Conservation (phyloP, 23 red algal genomes). For the Agarophyton chilense region DNA sequence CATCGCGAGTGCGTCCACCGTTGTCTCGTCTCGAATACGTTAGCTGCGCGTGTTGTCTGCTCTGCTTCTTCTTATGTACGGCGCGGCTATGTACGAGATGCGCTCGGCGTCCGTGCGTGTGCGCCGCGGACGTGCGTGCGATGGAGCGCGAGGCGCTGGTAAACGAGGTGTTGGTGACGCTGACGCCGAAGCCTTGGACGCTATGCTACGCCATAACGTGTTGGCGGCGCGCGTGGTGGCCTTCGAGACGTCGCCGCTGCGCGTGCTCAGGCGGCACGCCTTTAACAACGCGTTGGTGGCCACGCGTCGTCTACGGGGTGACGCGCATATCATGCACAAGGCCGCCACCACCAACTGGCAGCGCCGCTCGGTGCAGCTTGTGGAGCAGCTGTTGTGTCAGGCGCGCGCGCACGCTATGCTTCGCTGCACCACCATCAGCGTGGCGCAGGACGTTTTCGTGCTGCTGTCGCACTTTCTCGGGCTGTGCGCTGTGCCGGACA, state of each 20-base stretch:
- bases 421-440: not conserved
- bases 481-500: slow-evolving; percentile 10
- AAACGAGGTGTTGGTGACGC: too few species aligned
- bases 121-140: not conserved
- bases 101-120: slow-evolving; percentile 15
- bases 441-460: slow-evolving; percentile 25
- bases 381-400: not conserved
- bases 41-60: too few species aligned
- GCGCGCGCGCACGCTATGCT: not conserved
- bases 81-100: slow-evolving; percentile 18
- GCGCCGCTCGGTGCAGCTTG: not conserved
- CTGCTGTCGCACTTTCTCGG: slow-evolving; percentile 19
- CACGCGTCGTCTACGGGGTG: not conserved
- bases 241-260: slow-evolving; percentile 5
- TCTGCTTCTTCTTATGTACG: too few species aligned
- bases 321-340: not conserved
- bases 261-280: not conserved
- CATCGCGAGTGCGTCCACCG: too few species aligned
- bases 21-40: too few species aligned
- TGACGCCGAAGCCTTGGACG: not conserved
- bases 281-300: slow-evolving; percentile 17
- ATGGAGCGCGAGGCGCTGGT: too few species aligned
- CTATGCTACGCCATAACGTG: slow-evolving; percentile 1
- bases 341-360: not conserved
- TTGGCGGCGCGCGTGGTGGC: not conserved